phyloP scores from a whole-genome alignment of 1,284 basidiomycete genomes.

The Fistulinella staudtii region DNA sequence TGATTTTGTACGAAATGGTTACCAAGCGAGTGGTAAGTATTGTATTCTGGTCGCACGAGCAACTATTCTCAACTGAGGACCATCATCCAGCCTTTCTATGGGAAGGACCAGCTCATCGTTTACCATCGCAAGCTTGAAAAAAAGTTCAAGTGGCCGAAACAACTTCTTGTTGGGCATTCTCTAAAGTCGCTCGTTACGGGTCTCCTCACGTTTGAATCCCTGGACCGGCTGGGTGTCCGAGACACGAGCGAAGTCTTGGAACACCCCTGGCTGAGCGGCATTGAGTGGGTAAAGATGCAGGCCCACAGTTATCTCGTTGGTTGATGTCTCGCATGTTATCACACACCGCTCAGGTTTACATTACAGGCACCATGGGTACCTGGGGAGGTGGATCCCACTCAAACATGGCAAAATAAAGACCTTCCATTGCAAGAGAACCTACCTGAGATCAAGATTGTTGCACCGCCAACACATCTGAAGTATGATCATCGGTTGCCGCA shows the following conservation, averaged over 20 bases:
- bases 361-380: conserved; percentile 33
- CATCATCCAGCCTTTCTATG: conserved; percentile 35
- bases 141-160: conserved; percentile 35
- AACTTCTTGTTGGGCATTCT: conserved; percentile 33
- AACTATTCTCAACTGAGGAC: not conserved
- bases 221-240: conserved; percentile 40
- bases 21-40: conserved; percentile 50
- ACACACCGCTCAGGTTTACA: conserved; percentile 1
- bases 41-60: not conserved
- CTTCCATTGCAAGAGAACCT: conserved; percentile 22
- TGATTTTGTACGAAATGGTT: conserved; percentile 74
- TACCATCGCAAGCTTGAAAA: conserved; percentile 23
- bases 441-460: conserved; percentile 20
- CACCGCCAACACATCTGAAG: conserved; percentile 26
- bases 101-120: conserved; percentile 21
- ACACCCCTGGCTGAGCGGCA: conserved; percentile 38
- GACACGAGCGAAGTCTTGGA: conserved; percentile 30
- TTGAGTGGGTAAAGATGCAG: conserved; percentile 45
- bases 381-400: conserved; percentile 12
- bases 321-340: conserved; percentile 3
- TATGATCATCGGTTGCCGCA: too few relatives aligned
- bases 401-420: conserved; percentile 24
- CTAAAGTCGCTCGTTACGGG: conserved; percentile 40
- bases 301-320: conserved; percentile 41
- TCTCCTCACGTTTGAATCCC: conserved; percentile 37